These are phyloP conservation scores for Cruciata laevipes DNA, from an alignment of 257 asterid genomes.

Conservation along the genomic window DNA sequence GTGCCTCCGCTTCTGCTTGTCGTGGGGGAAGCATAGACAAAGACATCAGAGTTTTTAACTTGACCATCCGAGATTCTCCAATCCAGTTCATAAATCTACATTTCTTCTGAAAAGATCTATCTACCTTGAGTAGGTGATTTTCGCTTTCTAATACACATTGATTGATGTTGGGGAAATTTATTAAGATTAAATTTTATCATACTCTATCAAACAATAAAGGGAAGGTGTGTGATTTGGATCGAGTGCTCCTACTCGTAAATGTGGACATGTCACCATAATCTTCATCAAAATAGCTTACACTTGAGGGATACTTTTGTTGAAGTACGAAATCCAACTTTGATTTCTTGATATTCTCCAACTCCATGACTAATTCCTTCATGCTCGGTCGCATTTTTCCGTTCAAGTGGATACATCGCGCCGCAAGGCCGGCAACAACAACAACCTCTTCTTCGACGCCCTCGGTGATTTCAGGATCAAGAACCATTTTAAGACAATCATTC, in stretches of 20 bases:
- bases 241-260: neutral
- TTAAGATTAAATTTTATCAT: neutral
- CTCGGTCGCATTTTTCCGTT: constrained; percentile 7
- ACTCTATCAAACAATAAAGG: neutral
- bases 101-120: too few species aligned
- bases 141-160: too few species aligned
- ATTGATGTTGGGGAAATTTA: too few species aligned
- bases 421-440: neutral
- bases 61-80: too few species aligned
- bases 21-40: too few species aligned
- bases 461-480: constrained; percentile 10
- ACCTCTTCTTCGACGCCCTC: neutral
- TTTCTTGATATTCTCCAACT: neutral
- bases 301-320: neutral
- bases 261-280: neutral
- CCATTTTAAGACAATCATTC: neutral
- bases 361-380: neutral
- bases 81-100: too few species aligned
- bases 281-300: neutral
- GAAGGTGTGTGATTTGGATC: neutral
- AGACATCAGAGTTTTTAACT: too few species aligned
- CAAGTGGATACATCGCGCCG: neutral
- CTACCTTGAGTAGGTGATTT: too few species aligned
- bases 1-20: too few species aligned
- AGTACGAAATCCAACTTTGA: neutral